These are phyloP conservation scores for Albifimbria verrucaria DNA, from an alignment of 2,329 filamentous ascomycete genomes.

Conservation along the genomic window DNA sequence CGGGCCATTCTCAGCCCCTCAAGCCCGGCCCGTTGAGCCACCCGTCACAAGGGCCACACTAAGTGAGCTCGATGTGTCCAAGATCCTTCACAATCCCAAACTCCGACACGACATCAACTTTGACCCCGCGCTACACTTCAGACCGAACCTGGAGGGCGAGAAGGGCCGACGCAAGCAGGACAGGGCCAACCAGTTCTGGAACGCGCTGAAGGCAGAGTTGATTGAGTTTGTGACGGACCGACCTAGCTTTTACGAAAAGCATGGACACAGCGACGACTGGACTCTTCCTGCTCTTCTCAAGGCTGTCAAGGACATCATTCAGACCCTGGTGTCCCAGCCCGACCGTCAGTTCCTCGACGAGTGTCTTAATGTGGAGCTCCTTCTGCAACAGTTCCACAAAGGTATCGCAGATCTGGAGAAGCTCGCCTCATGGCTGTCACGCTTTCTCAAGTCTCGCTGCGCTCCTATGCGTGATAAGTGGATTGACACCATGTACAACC, in stretches of 20 bases:
- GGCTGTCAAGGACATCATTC: constrained; percentile 81
- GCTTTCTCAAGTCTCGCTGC: constrained; percentile 86
- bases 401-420: constrained; percentile 82
- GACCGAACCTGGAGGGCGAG: constrained; percentile 83
- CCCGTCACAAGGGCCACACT: constrained; percentile 84
- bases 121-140: constrained; percentile 87
- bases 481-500: constrained; percentile 85
- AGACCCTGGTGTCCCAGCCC: constrained; percentile 80
- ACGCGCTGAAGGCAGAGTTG: constrained; percentile 56
- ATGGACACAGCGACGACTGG: constrained; percentile 49
- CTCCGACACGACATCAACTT: constrained; percentile 95
- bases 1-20: constrained; percentile 17
- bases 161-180: constrained; percentile 79
- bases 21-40: constrained; percentile 50
- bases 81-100: constrained; percentile 74
- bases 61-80: constrained; percentile 83
- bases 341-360: constrained; percentile 80
- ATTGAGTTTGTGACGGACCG: constrained; percentile 49
- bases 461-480: constrained; percentile 91
- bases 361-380: constrained; percentile 76
- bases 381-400: constrained; percentile 90
- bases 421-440: constrained; percentile 78
- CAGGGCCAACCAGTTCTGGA: constrained; percentile 80
- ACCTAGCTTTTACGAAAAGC: constrained; percentile 45
- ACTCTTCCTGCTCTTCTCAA: constrained; percentile 76